Evolutionary conservation across 176 grass and related monocot species (phyloP), one percentile per base, ranked within the genome.

Genomic region (Areca catechu): DNA sequence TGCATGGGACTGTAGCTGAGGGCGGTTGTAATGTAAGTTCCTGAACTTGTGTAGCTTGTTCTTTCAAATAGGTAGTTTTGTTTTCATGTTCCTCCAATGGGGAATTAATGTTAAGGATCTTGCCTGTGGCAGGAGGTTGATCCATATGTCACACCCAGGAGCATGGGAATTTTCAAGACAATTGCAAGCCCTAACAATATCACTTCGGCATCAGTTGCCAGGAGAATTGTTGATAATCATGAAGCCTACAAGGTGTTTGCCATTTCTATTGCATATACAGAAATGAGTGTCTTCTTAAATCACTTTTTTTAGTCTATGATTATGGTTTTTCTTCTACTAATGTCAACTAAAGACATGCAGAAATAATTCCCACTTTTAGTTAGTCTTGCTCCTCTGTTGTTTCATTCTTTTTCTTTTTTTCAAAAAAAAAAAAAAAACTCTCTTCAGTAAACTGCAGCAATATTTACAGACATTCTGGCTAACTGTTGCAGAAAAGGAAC

Each of bases 101-200:
- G 22, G 71, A n/a, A 58, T 67, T n/a, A 62, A 66, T 76, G 25
- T 73, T 63, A 48, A 19, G 56, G 5, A 56, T 18, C 14, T n/a
- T 1, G 34, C 21, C 54, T 78, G 4, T 66, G 68, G 49, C 62
- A 88, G 89, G 64, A 73, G 68, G 58, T 59, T 69, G 84, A 94
- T 74, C 80, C 89, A 16, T 94, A 94, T 47, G 54, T 37, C 57
- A 56, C 85, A 65, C 83, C 89, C 54, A 94, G 84, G 78, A 88
- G 77, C 63, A 81, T 94, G 80, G 77, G 80, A 51, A 88, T 94
- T 73, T 88, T 94, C 50, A 67, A 69, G 71, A 81, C 71, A 34
- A 80, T 94, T 54, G 75, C 59, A n/a, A 94, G 89, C 77, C 83
- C 83, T 2, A 94, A 79, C 70, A 67, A 79, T 52, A 95, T 77